Evolutionary conservation across 768 basidiomycete species (phyloP).

Genomic region (Amanita pseudoporphyria): DNA sequence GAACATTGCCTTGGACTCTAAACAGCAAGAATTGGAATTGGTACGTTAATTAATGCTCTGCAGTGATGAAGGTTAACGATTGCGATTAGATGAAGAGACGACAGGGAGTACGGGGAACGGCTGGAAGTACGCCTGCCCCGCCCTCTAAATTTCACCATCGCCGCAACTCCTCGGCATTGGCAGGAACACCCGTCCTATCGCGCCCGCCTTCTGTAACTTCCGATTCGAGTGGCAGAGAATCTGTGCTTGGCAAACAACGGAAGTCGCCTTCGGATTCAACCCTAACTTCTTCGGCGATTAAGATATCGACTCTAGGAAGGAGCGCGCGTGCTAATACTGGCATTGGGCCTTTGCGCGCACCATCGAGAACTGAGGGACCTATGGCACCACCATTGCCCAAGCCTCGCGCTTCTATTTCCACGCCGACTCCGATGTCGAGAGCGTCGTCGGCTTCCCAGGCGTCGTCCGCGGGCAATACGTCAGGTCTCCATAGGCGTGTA

Average conservation of each 20-base stretch:
- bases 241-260: constrained; percentile 24
- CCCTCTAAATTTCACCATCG: constrained; percentile 30
- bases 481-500: constrained; percentile 24
- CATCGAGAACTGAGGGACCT: constrained; percentile 25
- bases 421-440: constrained; percentile 22
- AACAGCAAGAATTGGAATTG: constrained; percentile 89
- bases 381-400: constrained; percentile 40
- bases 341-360: constrained; percentile 15
- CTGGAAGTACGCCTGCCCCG: constrained; percentile 45
- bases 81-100: constrained; percentile 51
- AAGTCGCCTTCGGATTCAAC: constrained; percentile 29
- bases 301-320: constrained; percentile 35
- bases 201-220: constrained; percentile 52
- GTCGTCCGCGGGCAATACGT: constrained; percentile 22
- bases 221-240: constrained; percentile 32
- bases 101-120: constrained; percentile 44
- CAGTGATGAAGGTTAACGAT: not conserved
- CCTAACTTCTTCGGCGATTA: constrained; percentile 16
- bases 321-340: constrained; percentile 37
- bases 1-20: constrained; percentile 87
- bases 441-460: constrained; percentile 30
- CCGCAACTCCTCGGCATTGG: constrained; percentile 49
- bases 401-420: constrained; percentile 23
- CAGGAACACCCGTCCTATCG: constrained; percentile 36
- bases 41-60: constrained; percentile 29